Conservation (phyloP, 805 yeast species). For the Yamadazyma scolyti region DNA sequence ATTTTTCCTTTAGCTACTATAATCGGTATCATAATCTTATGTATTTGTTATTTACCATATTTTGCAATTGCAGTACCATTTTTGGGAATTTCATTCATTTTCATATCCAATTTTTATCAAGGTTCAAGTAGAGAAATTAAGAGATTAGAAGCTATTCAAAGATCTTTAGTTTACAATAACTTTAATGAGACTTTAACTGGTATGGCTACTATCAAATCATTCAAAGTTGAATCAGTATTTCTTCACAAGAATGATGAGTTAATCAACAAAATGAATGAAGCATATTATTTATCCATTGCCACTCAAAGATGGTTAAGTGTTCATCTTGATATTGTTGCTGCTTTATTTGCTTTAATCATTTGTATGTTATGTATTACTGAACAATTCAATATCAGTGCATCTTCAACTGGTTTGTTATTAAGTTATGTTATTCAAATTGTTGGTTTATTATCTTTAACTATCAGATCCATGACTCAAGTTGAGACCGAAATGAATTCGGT, state of each 20-base stretch:
- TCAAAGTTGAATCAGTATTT: slow-evolving; percentile 29
- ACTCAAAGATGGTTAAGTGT: slow-evolving; percentile 64
- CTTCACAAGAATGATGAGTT: slow-evolving; percentile 40
- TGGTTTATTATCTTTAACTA: slow-evolving; percentile 49
- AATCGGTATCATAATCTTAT: slow-evolving; percentile 39
- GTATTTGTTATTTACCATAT: slow-evolving; percentile 51
- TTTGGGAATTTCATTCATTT: slow-evolving; percentile 36
- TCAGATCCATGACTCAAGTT: slow-evolving; percentile 52
- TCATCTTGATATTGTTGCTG: slow-evolving; percentile 48
- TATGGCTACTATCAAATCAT: slow-evolving; percentile 45
- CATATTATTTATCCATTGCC: slow-evolving; percentile 47
- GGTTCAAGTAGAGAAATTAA: slow-evolving; percentile 48
- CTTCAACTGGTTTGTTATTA: slow-evolving; percentile 60
- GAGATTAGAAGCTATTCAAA: slow-evolving; percentile 45
- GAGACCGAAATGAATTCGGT: slow-evolving; percentile 61
- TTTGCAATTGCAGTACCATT: slow-evolving; percentile 55
- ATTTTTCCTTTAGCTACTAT: slow-evolving; percentile 38
- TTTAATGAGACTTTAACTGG: slow-evolving; percentile 49
- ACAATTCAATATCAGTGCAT: slow-evolving; percentile 53
- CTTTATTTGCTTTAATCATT: slow-evolving; percentile 48
- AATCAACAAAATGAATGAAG: slow-evolving; percentile 49
- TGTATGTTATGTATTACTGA: slow-evolving; percentile 57
- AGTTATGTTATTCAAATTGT: slow-evolving; percentile 58
- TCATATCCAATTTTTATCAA: slow-evolving; percentile 41
- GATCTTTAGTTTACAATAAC: slow-evolving; percentile 47